phyloP scores from a whole-genome alignment of 805 yeast species.

The Metschnikowia proteae region DNA sequence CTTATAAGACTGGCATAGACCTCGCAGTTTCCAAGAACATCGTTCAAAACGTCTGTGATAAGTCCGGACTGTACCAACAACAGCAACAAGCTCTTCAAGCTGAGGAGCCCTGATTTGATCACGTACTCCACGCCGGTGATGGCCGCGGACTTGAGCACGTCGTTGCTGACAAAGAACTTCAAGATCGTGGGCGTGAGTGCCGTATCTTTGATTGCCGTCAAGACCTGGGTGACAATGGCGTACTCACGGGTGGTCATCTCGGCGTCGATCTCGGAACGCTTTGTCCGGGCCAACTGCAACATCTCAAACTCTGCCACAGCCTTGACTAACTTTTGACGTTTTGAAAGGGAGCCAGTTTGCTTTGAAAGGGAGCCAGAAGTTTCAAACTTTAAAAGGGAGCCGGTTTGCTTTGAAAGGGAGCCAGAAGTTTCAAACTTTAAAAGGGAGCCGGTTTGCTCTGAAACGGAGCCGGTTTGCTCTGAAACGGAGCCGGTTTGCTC shows the following conservation, averaged over 20 bases:
- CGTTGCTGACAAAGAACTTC: constrained; percentile 29
- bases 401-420: too few relatives aligned
- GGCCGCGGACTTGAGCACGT: constrained; percentile 22
- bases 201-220: constrained; percentile 34
- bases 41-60: constrained; percentile 31
- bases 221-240: constrained; percentile 38
- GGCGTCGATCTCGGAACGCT: constrained; percentile 27
- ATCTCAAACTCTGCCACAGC: constrained; percentile 25
- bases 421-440: too few relatives aligned
- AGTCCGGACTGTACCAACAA: constrained; percentile 38
- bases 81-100: constrained; percentile 30
- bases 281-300: constrained; percentile 19
- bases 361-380: too few relatives aligned
- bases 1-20: constrained; percentile 34
- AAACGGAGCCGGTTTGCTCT: constrained; percentile 1
- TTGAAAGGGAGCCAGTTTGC: not conserved
- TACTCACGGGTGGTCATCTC: constrained; percentile 36
- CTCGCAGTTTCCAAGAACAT: constrained; percentile 36
- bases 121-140: constrained; percentile 21
- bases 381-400: too few relatives aligned
- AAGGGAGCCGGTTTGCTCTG: constrained; percentile 3
- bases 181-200: constrained; percentile 34
- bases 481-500: not conserved
- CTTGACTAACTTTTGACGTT: constrained; percentile 19
- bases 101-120: constrained; percentile 30